A percentile compares a stretch with the other conserved stretches of the same genome.
phyloP scores from a whole-genome alignment of 805 yeast species.

The Blastobotrys robertii region DNA sequence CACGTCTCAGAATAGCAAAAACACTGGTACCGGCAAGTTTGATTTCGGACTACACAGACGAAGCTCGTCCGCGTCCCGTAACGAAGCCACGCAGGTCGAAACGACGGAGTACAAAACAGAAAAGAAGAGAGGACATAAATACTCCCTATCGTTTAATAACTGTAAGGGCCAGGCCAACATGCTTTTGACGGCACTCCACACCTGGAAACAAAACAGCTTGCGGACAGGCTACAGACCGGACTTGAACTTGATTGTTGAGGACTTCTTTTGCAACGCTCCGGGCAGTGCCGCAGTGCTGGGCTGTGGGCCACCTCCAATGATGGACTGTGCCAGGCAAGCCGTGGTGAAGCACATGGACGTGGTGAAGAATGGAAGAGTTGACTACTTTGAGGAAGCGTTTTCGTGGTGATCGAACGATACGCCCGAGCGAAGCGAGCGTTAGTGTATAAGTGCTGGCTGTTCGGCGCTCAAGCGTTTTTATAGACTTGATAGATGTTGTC shows the following conservation, averaged over 20 bases:
- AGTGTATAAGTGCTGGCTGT: no score
- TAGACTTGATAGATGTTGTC: no score
- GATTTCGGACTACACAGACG: no score
- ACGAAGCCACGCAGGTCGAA: no score
- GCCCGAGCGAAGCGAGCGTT: background rate
- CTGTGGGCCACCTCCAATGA: constrained; percentile 55
- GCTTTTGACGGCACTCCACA: background rate
- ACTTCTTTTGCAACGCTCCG: constrained; percentile 29
- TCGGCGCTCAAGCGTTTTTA: no score
- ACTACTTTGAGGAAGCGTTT: constrained; percentile 66
- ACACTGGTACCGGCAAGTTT: no score
- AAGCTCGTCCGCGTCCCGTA: no score
- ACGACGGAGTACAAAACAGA: no score
- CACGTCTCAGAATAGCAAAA: no score
- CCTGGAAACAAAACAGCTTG: background rate
- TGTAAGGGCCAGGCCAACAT: background rate
- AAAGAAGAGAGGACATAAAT: no score
- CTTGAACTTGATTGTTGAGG: constrained; percentile 30
- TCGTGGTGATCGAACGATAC: constrained; percentile 43
- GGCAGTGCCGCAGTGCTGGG: constrained; percentile 43
- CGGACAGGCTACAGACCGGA: constrained; percentile 34
- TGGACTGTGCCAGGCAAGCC: constrained; percentile 44
- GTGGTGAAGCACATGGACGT: constrained; percentile 36
- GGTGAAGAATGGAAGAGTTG: constrained; percentile 41
- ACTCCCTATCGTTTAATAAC: no score